Percentiles rank a stretch among this genome's conserved stretches.
Evolutionary conservation across 2,329 filamentous ascomycete genomes (phyloP).

Genomic region (Exophiala bonariae): DNA sequence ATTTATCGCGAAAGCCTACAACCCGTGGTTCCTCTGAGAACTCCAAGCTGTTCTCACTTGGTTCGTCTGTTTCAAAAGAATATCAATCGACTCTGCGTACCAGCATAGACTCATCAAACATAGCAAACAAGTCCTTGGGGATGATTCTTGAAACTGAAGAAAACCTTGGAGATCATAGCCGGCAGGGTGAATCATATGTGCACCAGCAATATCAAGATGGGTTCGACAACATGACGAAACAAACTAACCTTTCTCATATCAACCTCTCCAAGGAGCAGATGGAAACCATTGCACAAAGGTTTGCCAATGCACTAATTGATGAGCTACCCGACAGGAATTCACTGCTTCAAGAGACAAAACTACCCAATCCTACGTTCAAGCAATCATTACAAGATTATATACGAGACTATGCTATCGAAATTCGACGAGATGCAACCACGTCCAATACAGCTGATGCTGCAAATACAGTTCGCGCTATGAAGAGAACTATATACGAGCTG

Average conservation of each 20-base stretch:
- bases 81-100: too few species aligned
- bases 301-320: not conserved
- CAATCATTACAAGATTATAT: not conserved
- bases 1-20: too few species aligned
- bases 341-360: not conserved
- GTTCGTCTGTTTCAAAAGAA: too few species aligned
- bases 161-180: not conserved
- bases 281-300: not conserved
- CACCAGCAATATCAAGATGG: not conserved
- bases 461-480: not conserved
- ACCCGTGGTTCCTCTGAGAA: too few species aligned
- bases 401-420: not conserved
- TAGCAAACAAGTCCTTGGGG: not conserved
- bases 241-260: too few species aligned
- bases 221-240: too few species aligned
- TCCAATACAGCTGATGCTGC: not conserved
- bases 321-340: not conserved
- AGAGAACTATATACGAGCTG: not conserved
- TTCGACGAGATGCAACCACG: not conserved
- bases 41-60: too few species aligned
- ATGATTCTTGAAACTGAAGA: not conserved
- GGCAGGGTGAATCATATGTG: not conserved
- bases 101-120: not conserved
- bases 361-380: not conserved
- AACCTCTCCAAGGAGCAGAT: not conserved